Conservation (phyloP, 108 stramenopile genomes). For the Skeletonema tropicum region DNA sequence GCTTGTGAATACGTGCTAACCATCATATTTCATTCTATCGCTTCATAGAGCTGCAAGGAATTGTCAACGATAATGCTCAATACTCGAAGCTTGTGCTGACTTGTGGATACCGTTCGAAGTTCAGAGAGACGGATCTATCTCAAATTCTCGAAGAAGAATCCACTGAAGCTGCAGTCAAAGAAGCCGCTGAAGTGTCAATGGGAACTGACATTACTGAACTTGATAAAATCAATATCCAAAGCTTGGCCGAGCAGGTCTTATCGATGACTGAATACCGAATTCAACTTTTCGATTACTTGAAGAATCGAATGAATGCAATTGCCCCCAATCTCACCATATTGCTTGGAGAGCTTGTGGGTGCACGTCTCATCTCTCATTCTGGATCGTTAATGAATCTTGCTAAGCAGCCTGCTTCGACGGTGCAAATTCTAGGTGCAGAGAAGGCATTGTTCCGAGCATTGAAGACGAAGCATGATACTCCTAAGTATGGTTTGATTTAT, state of each 20-base stretch:
- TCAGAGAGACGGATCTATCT: constrained; percentile 84
- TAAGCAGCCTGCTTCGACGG: constrained; percentile 99
- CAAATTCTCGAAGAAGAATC: constrained; percentile 93
- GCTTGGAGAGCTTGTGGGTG: constrained; percentile 98
- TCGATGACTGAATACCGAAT: constrained; percentile 97
- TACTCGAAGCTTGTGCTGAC: constrained; percentile 95
- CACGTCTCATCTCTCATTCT: constrained; percentile 98
- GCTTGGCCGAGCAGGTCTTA: constrained; percentile 96
- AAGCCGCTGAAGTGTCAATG: constrained; percentile 98
- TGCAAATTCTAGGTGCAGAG: constrained; percentile 99
- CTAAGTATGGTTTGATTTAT: constrained; percentile 99
- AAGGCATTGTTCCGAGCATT: constrained; percentile 99
- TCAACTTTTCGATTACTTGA: constrained; percentile 97
- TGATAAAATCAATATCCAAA: constrained; percentile 93
- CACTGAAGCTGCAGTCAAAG: constrained; percentile 89
- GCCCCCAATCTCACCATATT: constrained; percentile 99
- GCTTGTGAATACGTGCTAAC: background rate
- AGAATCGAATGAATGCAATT: constrained; percentile 99
- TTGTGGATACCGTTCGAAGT: constrained; percentile 89
- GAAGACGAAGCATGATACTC: constrained; percentile 99
- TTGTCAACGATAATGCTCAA: constrained; percentile 96
- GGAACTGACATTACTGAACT: constrained; percentile 98
- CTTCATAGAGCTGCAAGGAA: constrained; percentile 86
- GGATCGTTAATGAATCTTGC: constrained; percentile 99
- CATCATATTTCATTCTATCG: background rate